Evolutionary conservation across 371 early-diverging fungal species (phyloP).

Genomic region (Basidiobolus heterosporus): DNA sequence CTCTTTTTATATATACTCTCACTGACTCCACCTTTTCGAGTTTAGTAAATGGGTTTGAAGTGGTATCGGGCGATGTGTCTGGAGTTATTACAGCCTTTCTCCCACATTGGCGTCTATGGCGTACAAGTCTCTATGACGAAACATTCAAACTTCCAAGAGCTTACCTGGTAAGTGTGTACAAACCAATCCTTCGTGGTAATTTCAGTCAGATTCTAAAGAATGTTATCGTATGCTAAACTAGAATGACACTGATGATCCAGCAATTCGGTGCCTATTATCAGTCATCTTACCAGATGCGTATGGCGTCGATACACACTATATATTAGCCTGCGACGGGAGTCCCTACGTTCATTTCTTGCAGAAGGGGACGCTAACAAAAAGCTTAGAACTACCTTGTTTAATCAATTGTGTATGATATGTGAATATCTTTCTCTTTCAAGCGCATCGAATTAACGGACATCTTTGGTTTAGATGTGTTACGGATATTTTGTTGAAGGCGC

Average conservation of each 20-base stretch:
- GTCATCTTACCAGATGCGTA: slow-evolving; percentile 16
- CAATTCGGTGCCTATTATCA: slow-evolving; percentile 18
- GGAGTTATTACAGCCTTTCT: slow-evolving; percentile 23
- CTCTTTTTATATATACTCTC: neutral
- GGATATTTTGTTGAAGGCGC: slow-evolving; percentile 13
- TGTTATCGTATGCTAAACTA: slow-evolving; percentile 4
- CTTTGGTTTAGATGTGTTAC: slow-evolving; percentile 16
- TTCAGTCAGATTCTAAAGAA: neutral
- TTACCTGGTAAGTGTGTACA: slow-evolving; percentile 7
- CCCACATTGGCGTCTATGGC: slow-evolving; percentile 23
- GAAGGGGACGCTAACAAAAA: slow-evolving; percentile 12
- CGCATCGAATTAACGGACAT: neutral
- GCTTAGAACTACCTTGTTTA: slow-evolving; percentile 13
- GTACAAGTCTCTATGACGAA: slow-evolving; percentile 19
- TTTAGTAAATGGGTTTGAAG: slow-evolving; percentile 21
- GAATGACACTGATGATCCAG: slow-evolving; percentile 13
- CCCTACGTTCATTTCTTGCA: slow-evolving; percentile 22
- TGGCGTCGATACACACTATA: slow-evolving; percentile 14
- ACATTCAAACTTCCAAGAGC: slow-evolving; percentile 14
- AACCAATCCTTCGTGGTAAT: neutral
- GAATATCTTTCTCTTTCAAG: too few species aligned
- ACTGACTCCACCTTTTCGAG: neutral
- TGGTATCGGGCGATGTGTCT: slow-evolving; percentile 22
- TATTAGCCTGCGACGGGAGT: slow-evolving; percentile 23
- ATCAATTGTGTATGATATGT: slow-evolving; percentile 22